Evolutionary conservation across 2,329 filamentous ascomycete genomes (phyloP).

Genomic region (Ophiostoma angusticollis): DNA sequence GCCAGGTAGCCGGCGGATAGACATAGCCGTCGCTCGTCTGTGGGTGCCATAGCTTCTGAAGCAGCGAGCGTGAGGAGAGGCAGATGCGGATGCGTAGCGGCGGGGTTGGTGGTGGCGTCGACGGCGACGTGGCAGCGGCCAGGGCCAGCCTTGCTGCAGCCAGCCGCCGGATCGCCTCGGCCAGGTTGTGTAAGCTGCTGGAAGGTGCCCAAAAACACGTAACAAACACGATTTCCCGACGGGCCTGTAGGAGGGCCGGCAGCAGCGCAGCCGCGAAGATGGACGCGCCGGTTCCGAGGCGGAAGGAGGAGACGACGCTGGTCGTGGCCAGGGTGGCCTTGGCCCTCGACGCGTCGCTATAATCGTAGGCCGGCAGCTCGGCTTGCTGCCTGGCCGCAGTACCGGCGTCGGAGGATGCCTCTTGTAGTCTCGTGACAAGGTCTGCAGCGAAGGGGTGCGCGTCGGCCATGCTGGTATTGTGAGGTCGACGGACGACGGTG

Average conservation of each 20-base stretch:
- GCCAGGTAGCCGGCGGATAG: constrained; percentile 50
- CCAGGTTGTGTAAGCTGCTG: constrained; percentile 43
- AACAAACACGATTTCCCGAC: constrained; percentile 13
- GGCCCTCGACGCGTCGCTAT: constrained; percentile 21
- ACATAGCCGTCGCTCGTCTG: constrained; percentile 46
- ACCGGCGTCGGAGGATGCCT: neutral
- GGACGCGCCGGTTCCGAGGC: constrained; percentile 44
- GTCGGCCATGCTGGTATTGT: constrained; percentile 9
- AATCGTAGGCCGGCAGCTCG: constrained; percentile 38
- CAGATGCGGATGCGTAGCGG: constrained; percentile 54
- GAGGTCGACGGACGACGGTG: too few species aligned
- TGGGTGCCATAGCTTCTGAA: constrained; percentile 65
- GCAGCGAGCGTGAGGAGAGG: constrained; percentile 59
- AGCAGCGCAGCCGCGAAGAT: constrained; percentile 43
- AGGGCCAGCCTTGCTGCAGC: constrained; percentile 30
- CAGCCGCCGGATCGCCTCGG: constrained; percentile 43
- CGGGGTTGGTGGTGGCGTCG: constrained; percentile 6
- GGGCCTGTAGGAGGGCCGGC: constrained; percentile 39
- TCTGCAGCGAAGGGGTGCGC: constrained; percentile 14
- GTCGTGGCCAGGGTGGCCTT: constrained; percentile 29
- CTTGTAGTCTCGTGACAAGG: constrained; percentile 15
- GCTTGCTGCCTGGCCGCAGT: too few species aligned
- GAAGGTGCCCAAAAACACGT: constrained; percentile 36
- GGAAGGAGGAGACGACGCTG: constrained; percentile 34
- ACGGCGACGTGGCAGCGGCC: constrained; percentile 3